Base-by-base conservation (phyloP, 805 yeast species). In the Saccharomyces mikatae region DNA sequence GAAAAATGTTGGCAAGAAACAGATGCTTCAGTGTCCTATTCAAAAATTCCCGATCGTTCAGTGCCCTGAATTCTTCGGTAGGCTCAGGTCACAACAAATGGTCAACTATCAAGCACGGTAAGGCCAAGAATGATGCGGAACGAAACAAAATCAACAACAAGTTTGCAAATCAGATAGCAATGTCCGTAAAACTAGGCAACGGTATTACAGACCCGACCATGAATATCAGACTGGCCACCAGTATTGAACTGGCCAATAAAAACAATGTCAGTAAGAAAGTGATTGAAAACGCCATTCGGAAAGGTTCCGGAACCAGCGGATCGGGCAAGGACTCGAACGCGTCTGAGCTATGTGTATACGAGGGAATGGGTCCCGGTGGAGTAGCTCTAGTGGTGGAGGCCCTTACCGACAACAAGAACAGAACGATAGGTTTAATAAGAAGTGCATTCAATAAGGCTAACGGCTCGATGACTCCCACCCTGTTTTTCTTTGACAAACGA, bases 41-140 rank as follows among this genome's bases (percentile, higher is more conserved):
- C 24, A 36, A 17, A 4, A 21, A 17, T 6, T 36, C 11, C 10
- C 44, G 24, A 36, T 17, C 24, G 10, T 36, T 36, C 24, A 36
- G 44, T 8, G 24, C 10, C 3, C 44, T 36, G 44, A 36, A 36
- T 10, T 36, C 44, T 17, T 9, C 24, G 44, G 21, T 52, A 6
- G 24, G 17, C 3, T 72, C 75, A 4, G 99, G 99, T 1, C 99
- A 92, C 70, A 86, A 89, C 41, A 92, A 91, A 71, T 92, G 99
- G 99, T 88, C 95, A 47, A 89, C 87, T 49, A 92, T 94, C 61
- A 87, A 90, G 66, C 97, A 90, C 67, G 94, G 87, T 67, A 92
- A 92, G 71, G 96, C 96, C 53, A 88, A 89, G 58, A 89, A 90
- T 64, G 99, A 92, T 72, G 87, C 89, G 22, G 82, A 79, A 55